phyloP scores from a whole-genome alignment of 2,329 filamentous ascomycete species.

The Cladosporium halotolerans region DNA sequence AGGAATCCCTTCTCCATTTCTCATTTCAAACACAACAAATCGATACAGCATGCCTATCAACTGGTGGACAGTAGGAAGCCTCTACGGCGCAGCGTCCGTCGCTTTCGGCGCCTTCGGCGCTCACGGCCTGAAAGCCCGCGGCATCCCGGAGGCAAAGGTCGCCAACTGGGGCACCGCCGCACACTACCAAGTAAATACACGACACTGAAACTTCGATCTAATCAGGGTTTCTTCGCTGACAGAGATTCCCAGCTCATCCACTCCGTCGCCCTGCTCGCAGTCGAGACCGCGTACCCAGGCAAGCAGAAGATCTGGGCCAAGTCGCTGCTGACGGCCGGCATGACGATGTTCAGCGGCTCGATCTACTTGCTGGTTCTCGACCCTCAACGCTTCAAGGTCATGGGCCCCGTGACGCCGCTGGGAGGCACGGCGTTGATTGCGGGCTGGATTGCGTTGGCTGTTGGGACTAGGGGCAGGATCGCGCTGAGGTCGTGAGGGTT shows the following conservation, averaged over 20 bases:
- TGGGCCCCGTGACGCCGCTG: conserved; percentile 61
- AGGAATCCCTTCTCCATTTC: not conserved
- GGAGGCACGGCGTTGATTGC: conserved; percentile 59
- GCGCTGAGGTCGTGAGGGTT: not conserved
- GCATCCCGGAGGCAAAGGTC: conserved; percentile 53
- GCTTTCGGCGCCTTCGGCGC: conserved; percentile 61
- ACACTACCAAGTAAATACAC: conserved; percentile 54
- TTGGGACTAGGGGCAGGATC: conserved; percentile 30
- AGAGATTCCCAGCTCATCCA: conserved; percentile 50
- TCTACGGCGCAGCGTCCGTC: conserved; percentile 58
- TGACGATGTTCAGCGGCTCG: conserved; percentile 59
- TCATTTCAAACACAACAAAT: not conserved
- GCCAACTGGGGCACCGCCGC: conserved; percentile 60
- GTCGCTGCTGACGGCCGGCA: conserved; percentile 55
- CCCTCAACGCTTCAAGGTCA: conserved; percentile 51
- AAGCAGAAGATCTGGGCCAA: conserved; percentile 45
- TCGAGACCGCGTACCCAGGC: conserved; percentile 46
- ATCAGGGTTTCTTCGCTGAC: not conserved
- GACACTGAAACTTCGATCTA: not conserved
- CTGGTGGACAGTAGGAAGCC: conserved; percentile 57
- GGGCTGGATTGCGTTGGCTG: conserved; percentile 52
- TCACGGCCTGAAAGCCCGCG: conserved; percentile 58
- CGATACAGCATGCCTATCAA: conserved; percentile 4
- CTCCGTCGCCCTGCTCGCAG: conserved; percentile 54
- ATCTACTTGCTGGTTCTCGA: conserved; percentile 61